A percentile compares a stretch with the other conserved stretches of the same genome.
These are phyloP conservation scores for Alternaria ventricosa DNA, from an alignment of 2,329 filamentous ascomycete genomes.

Conservation along the genomic window DNA sequence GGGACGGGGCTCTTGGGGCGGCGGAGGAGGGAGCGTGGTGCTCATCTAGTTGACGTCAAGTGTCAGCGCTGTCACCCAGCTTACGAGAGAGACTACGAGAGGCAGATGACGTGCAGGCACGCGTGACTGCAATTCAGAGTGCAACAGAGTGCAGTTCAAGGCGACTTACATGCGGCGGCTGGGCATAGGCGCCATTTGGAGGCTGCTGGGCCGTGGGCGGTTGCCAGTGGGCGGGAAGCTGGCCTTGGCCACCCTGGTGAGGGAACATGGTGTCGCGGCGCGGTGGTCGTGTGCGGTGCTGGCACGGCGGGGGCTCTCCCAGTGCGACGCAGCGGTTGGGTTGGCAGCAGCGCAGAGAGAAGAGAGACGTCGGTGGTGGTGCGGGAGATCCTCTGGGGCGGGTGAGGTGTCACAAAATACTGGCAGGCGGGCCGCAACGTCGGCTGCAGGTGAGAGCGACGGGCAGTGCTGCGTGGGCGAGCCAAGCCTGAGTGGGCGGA, in stretches of 20 bases:
- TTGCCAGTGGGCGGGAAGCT: slow-evolving; percentile 49
- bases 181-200: slow-evolving; percentile 46
- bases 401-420: slow-evolving; percentile 40
- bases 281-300: slow-evolving; percentile 21
- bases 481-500: slow-evolving; percentile 13
- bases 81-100: slow-evolving; percentile 6
- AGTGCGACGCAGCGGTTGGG: slow-evolving; percentile 19
- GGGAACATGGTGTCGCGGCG: slow-evolving; percentile 38
- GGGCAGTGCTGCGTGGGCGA: slow-evolving; percentile 21
- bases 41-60: slow-evolving; percentile 38
- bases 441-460: slow-evolving; percentile 40
- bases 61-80: slow-evolving; percentile 22
- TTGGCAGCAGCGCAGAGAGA: background rate
- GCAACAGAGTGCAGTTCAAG: background rate
- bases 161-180: slow-evolving; percentile 46
- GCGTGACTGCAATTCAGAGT: background rate
- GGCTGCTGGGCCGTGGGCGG: slow-evolving; percentile 45
- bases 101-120: slow-evolving; percentile 12
- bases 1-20: slow-evolving; percentile 48
- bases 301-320: slow-evolving; percentile 36
- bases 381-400: slow-evolving; percentile 35
- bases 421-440: slow-evolving; percentile 36
- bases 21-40: slow-evolving; percentile 41
- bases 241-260: slow-evolving; percentile 46
- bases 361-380: slow-evolving; percentile 15